A percentile compares a stretch with the other conserved stretches of the same genome.
Evolutionary conservation across 2,329 filamentous ascomycete species (phyloP).

Genomic region (Colletotrichum liaoningense): DNA sequence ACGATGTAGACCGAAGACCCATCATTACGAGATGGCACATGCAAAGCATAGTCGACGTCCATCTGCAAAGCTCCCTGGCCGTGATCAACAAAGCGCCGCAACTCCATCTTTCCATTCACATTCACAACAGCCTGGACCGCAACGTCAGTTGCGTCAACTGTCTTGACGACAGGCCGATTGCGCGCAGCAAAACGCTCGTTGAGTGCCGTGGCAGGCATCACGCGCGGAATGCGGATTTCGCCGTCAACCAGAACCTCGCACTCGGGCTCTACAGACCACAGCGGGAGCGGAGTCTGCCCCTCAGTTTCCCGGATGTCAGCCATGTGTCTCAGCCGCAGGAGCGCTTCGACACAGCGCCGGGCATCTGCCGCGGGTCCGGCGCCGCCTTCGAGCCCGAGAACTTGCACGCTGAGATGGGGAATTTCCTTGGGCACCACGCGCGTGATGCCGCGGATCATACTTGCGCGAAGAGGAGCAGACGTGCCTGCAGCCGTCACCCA

Average conservation of each 20-base stretch:
- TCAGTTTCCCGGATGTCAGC: background rate
- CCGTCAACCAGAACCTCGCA: background rate
- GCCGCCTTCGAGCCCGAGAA: background rate
- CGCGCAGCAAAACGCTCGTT: background rate
- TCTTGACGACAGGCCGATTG: background rate
- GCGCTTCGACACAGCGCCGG: background rate
- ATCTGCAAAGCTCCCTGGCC: background rate
- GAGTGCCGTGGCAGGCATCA: background rate
- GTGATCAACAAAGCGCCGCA: background rate
- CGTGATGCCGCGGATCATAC: background rate
- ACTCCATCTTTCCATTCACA: background rate
- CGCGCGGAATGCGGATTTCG: background rate
- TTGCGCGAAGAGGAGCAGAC: background rate
- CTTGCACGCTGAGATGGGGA: background rate
- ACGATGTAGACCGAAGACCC: background rate
- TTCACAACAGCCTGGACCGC: background rate
- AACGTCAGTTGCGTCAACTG: background rate
- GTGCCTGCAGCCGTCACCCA: background rate
- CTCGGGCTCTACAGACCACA: background rate
- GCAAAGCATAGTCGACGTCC: background rate
- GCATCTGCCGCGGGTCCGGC: background rate
- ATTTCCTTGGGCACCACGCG: background rate
- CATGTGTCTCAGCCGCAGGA: background rate
- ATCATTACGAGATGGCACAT: background rate
- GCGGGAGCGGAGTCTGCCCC: background rate